phyloP scores from a whole-genome alignment of 1,139 yeast species.

The Debaryomyces sp. region DNA sequence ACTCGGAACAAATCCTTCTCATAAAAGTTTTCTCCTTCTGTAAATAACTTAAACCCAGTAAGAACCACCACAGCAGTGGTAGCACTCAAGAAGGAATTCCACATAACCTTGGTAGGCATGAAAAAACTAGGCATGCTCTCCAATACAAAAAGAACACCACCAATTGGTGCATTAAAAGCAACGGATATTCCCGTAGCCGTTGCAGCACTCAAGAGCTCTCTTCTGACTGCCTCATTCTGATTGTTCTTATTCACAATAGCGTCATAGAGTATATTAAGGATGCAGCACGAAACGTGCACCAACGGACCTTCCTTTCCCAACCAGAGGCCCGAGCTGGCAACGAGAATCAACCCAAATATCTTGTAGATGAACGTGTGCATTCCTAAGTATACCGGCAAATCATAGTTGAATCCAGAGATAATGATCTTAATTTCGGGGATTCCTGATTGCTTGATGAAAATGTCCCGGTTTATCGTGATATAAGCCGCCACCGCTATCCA shows the following conservation, averaged over 20 bases:
- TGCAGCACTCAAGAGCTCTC: conserved; percentile 79
- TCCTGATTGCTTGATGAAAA: conserved; percentile 61
- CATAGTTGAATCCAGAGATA: conserved; percentile 59
- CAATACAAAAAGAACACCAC: conserved; percentile 86
- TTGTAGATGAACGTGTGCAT: conserved; percentile 51
- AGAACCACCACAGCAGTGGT: conserved; percentile 71
- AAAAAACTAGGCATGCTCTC: conserved; percentile 72
- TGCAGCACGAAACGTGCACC: conserved; percentile 82
- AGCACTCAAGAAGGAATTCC: conserved; percentile 82
- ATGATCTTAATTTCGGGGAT: conserved; percentile 69
- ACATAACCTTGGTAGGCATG: conserved; percentile 65
- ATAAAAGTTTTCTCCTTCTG: conserved; percentile 52
- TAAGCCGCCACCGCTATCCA: conserved; percentile 33
- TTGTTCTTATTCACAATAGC: conserved; percentile 39
- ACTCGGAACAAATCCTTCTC: conserved; percentile 66
- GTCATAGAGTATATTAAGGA: conserved; percentile 36
- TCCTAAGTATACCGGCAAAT: conserved; percentile 48
- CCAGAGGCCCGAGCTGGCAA: conserved; percentile 85
- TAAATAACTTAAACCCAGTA: conserved; percentile 59
- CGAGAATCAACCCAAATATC: conserved; percentile 57
- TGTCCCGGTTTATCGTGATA: conserved; percentile 36
- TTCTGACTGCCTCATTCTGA: conserved; percentile 54
- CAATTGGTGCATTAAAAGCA: conserved; percentile 93
- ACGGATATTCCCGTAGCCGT: conserved; percentile 93
- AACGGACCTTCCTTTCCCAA: conserved; percentile 94